Base-by-base conservation (phyloP, 768 basidiomycete species). In the Hydnomerulius pinastri region DNA sequence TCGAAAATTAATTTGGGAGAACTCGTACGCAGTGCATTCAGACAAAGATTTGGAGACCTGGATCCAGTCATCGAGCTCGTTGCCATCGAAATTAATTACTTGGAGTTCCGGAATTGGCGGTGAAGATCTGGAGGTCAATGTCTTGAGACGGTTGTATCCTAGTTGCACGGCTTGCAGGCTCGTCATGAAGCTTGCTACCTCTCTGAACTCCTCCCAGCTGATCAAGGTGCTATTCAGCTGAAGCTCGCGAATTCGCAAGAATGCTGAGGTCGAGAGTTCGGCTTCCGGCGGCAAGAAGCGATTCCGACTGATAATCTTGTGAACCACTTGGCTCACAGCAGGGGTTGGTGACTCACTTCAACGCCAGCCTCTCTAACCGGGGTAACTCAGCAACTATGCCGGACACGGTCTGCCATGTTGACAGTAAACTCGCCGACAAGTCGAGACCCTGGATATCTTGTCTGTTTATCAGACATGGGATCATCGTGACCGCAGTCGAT, bases 381-480 rank as follows among this genome's bases (percentile, higher is more conserved):
- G 78, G 81, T 3, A 98, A 71, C 59, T 86, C 84, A 10, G 61
- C 59, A 10, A 79, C 68, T 51, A 98, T 91, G 20, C 65, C 60
- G 9, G 85, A 81, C 15, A 96, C 72, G 3, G 73, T 68, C 25
- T 82, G 73, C 95, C 94, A 97, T 49, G 67, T 74, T 4, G 83
- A 66, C 27, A 97, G 58, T 15, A 97, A 77, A 67, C 77, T 94
- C 37, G 75, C 73, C 13, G 93, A 92, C 30, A 98, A 73, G 71
- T 97, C 89, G 30, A 98, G 73, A 8, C 83, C 85, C n/a, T 79
- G 80, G 37, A 94, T 75, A 60, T 81, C 92, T 95, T 55, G 46
- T 50, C 42, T 42, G 40, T 45, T 24, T 33, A 43, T 66, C 33
- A 63, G 54, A 45, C 18, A 42, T 42, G 32, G 47, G 17, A 54